Percentiles rank a stretch among this genome's conserved stretches.
Conservation (phyloP, 2,329 filamentous ascomycete species). For the Chalaropsis ovoidea region DNA sequence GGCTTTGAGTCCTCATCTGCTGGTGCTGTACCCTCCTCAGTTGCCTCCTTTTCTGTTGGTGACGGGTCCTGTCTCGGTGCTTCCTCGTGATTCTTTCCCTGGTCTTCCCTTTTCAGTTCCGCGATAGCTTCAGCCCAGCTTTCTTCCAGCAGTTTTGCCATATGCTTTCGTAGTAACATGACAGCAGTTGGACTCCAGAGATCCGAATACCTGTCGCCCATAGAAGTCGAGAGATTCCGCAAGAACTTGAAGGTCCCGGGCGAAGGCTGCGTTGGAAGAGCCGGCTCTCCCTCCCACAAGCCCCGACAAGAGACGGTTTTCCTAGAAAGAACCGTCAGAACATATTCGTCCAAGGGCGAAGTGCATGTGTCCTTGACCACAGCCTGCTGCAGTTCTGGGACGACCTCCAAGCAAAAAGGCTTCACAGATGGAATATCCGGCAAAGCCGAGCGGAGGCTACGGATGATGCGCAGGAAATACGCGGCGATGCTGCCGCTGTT, state of each 20-base stretch:
- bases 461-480: conserved; percentile 62
- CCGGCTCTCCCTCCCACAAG: conserved; percentile 71
- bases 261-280: conserved; percentile 69
- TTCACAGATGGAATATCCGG: conserved; percentile 44
- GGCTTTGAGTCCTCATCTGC: background rate
- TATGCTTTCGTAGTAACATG: conserved; percentile 47
- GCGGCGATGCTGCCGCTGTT: conserved; percentile 46
- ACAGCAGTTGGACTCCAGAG: conserved; percentile 69
- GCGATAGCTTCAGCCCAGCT: conserved; percentile 40
- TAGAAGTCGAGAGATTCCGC: conserved; percentile 51
- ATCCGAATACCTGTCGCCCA: conserved; percentile 63
- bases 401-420: conserved; percentile 49
- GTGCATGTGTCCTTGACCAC: conserved; percentile 47
- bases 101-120: conserved; percentile 25
- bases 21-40: conserved; percentile 5
- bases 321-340: conserved; percentile 35
- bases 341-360: conserved; percentile 42
- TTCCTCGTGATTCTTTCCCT: conserved; percentile 25
- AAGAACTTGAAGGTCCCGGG: conserved; percentile 63
- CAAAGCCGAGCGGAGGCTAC: conserved; percentile 60
- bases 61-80: conserved; percentile 14
- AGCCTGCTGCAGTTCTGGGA: conserved; percentile 54
- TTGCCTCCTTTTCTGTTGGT: conserved; percentile 1
- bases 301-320: conserved; percentile 49
- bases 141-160: conserved; percentile 43